Conservation (phyloP, 176 grass and related monocot species). For the Calamus simplicifolius region DNA sequence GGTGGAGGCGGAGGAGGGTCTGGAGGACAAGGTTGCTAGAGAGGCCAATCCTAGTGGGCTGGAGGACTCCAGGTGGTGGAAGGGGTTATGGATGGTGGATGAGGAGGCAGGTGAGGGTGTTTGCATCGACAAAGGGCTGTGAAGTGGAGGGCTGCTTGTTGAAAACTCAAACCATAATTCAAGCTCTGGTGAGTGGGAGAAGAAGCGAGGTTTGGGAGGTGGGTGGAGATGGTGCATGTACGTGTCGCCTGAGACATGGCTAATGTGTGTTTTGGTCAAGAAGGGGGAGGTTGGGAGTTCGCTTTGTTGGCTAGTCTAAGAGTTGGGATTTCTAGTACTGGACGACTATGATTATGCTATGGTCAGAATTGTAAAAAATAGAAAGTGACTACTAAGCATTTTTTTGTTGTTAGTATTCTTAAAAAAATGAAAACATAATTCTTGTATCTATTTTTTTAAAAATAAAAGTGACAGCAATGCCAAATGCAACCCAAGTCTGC, state of each 20-base stretch:
- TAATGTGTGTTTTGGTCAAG: too few relatives aligned
- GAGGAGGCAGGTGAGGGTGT: slow-evolving; percentile 57
- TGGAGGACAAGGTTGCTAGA: slow-evolving; percentile 46
- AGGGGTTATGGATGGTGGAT: slow-evolving; percentile 67
- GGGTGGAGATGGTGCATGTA: not conserved
- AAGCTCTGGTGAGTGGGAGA: not conserved
- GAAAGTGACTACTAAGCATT: too few relatives aligned
- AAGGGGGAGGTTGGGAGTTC: too few relatives aligned
- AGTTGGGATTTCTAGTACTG: too few relatives aligned
- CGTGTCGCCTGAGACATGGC: not conserved
- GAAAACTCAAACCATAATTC: not conserved
- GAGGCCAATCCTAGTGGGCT: slow-evolving; percentile 44
- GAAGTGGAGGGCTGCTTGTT: slow-evolving; percentile 11
- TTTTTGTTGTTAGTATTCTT: too few relatives aligned
- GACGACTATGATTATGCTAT: too few relatives aligned
- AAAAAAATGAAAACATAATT: too few relatives aligned
- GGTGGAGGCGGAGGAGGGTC: slow-evolving; percentile 72
- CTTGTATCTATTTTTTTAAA: too few relatives aligned
- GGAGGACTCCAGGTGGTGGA: slow-evolving; percentile 56
- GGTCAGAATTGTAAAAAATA: too few relatives aligned
- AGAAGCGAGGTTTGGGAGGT: slow-evolving; percentile 4
- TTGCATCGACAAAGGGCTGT: slow-evolving; percentile 33
- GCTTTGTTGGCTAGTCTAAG: too few relatives aligned
- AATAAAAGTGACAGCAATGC: too few relatives aligned
- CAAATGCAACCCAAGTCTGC: too few relatives aligned